These are phyloP conservation scores for Alternaria sp. DNA, from an alignment of 2,329 filamentous ascomycete genomes.

Conservation along the genomic window DNA sequence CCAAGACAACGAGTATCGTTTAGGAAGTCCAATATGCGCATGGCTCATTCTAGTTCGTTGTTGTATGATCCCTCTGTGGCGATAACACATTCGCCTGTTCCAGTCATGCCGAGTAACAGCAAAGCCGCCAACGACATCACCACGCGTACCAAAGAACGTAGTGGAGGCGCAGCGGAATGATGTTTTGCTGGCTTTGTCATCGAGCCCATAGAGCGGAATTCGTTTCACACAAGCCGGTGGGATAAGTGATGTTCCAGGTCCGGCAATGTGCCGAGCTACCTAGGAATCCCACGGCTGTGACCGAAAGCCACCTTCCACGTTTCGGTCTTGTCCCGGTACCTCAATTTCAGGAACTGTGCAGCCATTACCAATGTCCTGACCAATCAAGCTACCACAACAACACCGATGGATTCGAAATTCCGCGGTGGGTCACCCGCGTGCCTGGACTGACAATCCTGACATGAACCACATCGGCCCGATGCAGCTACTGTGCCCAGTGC, in stretches of 20 bases:
- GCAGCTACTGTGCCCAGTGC: conserved; percentile 5
- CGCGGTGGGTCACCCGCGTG: conserved; percentile 10
- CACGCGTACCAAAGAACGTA: neutral
- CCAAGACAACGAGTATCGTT: conserved; percentile 4
- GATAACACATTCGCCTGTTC: neutral
- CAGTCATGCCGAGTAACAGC: neutral
- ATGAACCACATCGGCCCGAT: conserved; percentile 22
- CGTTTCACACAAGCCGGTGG: neutral
- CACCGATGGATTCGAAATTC: conserved; percentile 4
- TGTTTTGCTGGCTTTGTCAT: neutral
- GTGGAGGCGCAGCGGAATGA: neutral
- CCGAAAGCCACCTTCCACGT: conserved; percentile 11
- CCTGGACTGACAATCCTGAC: conserved; percentile 17
- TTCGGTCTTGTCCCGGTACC: conserved; percentile 8
- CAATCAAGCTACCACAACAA: conserved; percentile 7
- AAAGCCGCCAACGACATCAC: neutral
- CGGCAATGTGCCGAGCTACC: conserved; percentile 2
- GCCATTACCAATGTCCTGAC: neutral
- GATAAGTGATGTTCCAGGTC: conserved; percentile 4
- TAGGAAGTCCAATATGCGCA: neutral
- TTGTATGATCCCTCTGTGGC: neutral
- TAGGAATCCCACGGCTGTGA: conserved; percentile 1
- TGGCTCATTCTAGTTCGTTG: neutral
- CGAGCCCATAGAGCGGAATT: neutral
- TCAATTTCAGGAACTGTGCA: conserved; percentile 9